A percentile compares a stretch with the other conserved stretches of the same genome.
Conservation (phyloP, 2,329 filamentous ascomycete species). For the Phialemonium atrogriseum region DNA sequence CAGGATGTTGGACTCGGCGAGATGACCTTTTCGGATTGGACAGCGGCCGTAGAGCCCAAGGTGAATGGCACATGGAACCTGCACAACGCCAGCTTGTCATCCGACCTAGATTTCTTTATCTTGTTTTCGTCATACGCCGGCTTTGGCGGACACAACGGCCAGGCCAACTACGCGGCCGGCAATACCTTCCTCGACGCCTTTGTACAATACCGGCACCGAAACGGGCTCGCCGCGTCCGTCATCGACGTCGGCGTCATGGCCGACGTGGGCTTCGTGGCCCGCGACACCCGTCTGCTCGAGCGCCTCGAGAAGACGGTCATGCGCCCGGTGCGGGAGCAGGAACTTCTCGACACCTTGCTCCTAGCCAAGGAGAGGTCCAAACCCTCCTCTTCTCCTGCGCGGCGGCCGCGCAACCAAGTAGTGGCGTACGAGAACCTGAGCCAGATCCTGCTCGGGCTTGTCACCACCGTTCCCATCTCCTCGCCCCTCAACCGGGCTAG, state of each 20-base stretch:
- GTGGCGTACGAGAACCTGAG: too few species aligned
- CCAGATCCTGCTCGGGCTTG: background rate
- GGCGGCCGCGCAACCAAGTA: too few species aligned
- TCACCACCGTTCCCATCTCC: background rate
- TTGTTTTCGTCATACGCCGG: constrained; percentile 21
- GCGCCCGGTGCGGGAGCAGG: too few species aligned
- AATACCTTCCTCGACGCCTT: constrained; percentile 25
- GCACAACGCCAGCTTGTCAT: constrained; percentile 18
- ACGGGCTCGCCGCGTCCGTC: constrained; percentile 17
- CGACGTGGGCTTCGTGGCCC: constrained; percentile 14
- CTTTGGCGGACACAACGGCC: constrained; percentile 19
- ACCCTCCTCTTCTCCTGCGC: too few species aligned
- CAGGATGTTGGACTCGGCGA: constrained; percentile 1
- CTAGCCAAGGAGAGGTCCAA: too few species aligned
- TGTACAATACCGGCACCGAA: constrained; percentile 14
- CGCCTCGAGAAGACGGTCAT: too few species aligned
- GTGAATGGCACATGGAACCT: constrained; percentile 29
- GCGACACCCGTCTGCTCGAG: too few species aligned
- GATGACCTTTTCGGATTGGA: constrained; percentile 4
- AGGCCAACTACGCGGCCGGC: constrained; percentile 25
- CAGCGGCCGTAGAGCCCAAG: constrained; percentile 29
- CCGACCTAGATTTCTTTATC: constrained; percentile 26
- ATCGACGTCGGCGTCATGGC: constrained; percentile 18
- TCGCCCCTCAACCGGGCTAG: background rate
- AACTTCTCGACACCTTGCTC: too few species aligned